Conservation (phyloP, 2,329 filamentous ascomycete genomes). For the Stemphylium lycopersici region DNA sequence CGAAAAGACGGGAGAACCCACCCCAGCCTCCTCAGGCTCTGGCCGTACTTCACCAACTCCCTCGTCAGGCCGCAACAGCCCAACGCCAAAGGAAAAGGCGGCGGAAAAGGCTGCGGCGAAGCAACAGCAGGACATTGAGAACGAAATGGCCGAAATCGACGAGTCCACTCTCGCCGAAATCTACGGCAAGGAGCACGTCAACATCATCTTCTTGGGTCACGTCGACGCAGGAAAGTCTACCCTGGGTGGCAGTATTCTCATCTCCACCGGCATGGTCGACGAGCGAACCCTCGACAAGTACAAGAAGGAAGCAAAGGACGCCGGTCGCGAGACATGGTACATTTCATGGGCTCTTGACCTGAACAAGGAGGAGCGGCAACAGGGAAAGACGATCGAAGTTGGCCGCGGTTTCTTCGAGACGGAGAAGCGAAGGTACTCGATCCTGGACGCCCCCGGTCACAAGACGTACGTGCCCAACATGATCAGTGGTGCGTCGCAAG, state of each 20-base stretch:
- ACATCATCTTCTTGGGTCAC: conserved; percentile 97
- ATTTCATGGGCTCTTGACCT: conserved; percentile 97
- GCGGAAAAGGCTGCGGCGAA: conserved; percentile 68
- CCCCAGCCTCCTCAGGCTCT: conserved; percentile 55
- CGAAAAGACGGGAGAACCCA: conserved; percentile 81
- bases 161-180: conserved; percentile 89
- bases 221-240: conserved; percentile 99
- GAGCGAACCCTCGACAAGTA: conserved; percentile 98
- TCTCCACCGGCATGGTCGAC: conserved; percentile 98
- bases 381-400: conserved; percentile 98
- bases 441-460: conserved; percentile 95
- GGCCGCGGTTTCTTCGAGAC: conserved; percentile 93
- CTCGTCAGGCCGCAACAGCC: conserved; percentile 83
- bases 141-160: conserved; percentile 79
- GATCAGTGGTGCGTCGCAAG: conserved; percentile 82
- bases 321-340: conserved; percentile 98
- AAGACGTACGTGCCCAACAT: conserved; percentile 98
- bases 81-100: conserved; percentile 65
- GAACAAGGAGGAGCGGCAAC: conserved; percentile 92
- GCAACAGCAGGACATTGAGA: conserved; percentile 80
- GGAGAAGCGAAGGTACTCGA: conserved; percentile 93
- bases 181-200: conserved; percentile 91
- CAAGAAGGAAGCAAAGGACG: conserved; percentile 85
- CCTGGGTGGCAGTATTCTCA: conserved; percentile 89
- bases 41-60: conserved; percentile 82